Percentiles rank a stretch among this genome's conserved stretches.
These are phyloP conservation scores for Paraleonurus japonicus DNA, from an alignment of 257 asterid species.

Conservation along the genomic window DNA sequence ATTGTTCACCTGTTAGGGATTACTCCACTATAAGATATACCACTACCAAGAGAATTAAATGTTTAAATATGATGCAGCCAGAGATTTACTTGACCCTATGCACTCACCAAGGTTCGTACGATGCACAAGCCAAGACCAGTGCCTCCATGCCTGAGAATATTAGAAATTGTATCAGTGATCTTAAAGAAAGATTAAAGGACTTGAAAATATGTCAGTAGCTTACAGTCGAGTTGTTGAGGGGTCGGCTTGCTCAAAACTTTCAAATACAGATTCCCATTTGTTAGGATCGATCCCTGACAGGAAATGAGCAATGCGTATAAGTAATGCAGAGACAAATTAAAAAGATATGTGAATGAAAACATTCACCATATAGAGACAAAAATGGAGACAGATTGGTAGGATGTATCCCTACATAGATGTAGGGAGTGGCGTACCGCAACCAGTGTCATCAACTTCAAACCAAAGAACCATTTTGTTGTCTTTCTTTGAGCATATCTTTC, in stretches of 20 bases:
- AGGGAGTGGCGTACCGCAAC: slow-evolving; percentile 63
- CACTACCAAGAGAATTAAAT: neutral
- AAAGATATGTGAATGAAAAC: neutral
- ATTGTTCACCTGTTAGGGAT: slow-evolving; percentile 62
- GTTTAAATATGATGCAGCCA: neutral
- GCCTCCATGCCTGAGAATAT: slow-evolving; percentile 80
- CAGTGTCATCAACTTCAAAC: slow-evolving; percentile 94
- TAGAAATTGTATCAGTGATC: neutral
- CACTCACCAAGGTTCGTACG: slow-evolving; percentile 87
- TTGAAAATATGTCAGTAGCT: slow-evolving; percentile 28
- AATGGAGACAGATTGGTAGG: neutral
- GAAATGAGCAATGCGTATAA: slow-evolving; percentile 6
- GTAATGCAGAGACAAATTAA: neutral
- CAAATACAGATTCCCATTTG: slow-evolving; percentile 97
- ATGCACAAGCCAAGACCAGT: slow-evolving; percentile 97
- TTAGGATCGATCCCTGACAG: slow-evolving; percentile 73
- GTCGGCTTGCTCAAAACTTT: slow-evolving; percentile 97
- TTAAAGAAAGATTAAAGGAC: neutral
- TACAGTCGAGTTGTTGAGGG: slow-evolving; percentile 95
- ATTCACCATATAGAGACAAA: neutral
- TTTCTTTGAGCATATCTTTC: slow-evolving; percentile 45
- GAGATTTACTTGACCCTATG: neutral
- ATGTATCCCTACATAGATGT: neutral
- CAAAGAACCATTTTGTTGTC: slow-evolving; percentile 63
- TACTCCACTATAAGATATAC: slow-evolving; percentile 15